Base-by-base conservation (phyloP, 202 grass and related monocot genomes). In the Carex arenaria region DNA sequence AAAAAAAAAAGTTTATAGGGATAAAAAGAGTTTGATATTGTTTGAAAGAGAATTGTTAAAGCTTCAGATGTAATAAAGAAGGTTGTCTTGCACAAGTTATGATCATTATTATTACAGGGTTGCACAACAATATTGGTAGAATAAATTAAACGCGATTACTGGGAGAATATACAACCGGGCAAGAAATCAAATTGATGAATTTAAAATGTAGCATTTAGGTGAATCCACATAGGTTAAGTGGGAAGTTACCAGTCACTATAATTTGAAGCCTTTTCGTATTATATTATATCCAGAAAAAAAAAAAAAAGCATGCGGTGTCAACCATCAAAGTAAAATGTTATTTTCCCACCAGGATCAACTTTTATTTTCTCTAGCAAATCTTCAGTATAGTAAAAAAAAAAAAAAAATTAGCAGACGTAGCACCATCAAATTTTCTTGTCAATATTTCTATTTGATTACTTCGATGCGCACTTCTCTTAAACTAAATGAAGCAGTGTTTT, bases 241-340 rank as follows among this genome's bases (percentile, higher is more conserved):
- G 72, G 31, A 42, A 80, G 76, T 80, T 80, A 80, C 76, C 55
- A 13, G 77, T 80, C 77, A 63, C n/a, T 62, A 80, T 80, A 80
- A 61, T 80, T 80, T n/a, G 18, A 38, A 61, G 12, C 45, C 32
- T 80, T 80, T 59, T 13, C 4, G 2, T 80, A 63, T 40, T 63
- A 63, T 61, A 80, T 61, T 63, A 80, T 59, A 62, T 62, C 8
- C 54, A 28, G 1, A 30, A 15, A 28, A 73, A 43, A 9, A 9
- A 45, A 45, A 45, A 10, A 17, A 53, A 74, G 22, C 45, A 31
- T 74, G 47, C 20, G 10, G 45, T 30, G 47, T 54, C 19, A 54
- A 10, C 47, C 71, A 74, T 54, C 47, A 8, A 74, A 74, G 11
- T 28, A 74, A 74, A 72, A 30, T 54, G 20, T 53, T 74, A 54